A percentile compares a stretch with the other conserved stretches of the same genome.
These are phyloP conservation scores for Hura crepitans DNA, from an alignment of 441 rosid species.

Conservation along the genomic window DNA sequence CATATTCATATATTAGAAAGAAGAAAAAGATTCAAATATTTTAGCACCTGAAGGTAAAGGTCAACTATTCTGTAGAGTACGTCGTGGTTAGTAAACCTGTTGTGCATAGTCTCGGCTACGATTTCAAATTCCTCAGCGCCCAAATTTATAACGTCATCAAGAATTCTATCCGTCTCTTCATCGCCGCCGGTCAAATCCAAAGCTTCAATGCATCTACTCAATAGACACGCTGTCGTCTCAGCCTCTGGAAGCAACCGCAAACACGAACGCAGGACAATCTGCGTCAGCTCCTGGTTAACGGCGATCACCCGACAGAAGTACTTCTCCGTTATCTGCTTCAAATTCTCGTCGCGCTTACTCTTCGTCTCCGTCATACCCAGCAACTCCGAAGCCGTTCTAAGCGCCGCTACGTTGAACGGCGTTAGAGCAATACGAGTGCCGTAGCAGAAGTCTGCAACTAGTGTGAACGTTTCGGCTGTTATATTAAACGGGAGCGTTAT, in stretches of 20 bases:
- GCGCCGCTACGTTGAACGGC: slow-evolving; percentile 63
- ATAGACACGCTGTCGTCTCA: slow-evolving; percentile 49
- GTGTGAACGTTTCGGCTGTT: slow-evolving; percentile 61
- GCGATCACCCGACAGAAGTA: slow-evolving; percentile 51
- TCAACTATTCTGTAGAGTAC: slow-evolving; percentile 58
- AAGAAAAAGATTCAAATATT: no score
- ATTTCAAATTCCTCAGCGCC: slow-evolving; percentile 46
- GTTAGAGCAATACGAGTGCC: slow-evolving; percentile 49
- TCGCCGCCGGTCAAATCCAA: slow-evolving; percentile 30
- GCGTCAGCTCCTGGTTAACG: slow-evolving; percentile 38
- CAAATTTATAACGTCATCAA: slow-evolving; percentile 48
- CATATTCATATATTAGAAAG: no score
- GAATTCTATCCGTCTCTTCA: slow-evolving; percentile 33
- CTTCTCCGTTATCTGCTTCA: slow-evolving; percentile 50
- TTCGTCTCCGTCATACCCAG: slow-evolving; percentile 52
- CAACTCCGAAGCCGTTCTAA: slow-evolving; percentile 60
- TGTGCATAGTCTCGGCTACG: slow-evolving; percentile 50
- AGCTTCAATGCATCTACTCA: slow-evolving; percentile 59
- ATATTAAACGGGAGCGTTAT: slow-evolving; percentile 70
- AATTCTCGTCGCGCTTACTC: slow-evolving; percentile 39
- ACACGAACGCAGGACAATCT: slow-evolving; percentile 54
- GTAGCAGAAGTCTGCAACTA: slow-evolving; percentile 57
- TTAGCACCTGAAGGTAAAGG: slow-evolving; percentile 55
- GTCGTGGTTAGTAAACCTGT: slow-evolving; percentile 54
- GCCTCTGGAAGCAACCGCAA: slow-evolving; percentile 70